Evolutionary conservation across 768 basidiomycete species (phyloP).

Genomic region (Mycena olivaceomarginata): DNA sequence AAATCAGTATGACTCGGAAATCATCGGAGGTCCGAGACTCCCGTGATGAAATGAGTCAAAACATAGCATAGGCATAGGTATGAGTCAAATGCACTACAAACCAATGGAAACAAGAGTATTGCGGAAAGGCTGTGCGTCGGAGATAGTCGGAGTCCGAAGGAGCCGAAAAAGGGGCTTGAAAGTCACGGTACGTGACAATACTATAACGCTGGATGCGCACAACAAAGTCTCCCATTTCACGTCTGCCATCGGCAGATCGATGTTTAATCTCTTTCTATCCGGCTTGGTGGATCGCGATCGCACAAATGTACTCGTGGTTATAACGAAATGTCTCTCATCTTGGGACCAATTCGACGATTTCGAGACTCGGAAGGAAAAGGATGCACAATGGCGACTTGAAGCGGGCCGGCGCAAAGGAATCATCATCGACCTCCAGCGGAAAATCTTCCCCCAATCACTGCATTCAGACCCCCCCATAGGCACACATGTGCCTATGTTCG

Average conservation of each 20-base stretch:
- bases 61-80: no score
- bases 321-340: slow-evolving; percentile 21
- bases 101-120: no score
- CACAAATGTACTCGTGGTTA: background rate
- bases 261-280: background rate
- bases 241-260: slow-evolving; percentile 15
- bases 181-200: no score
- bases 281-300: slow-evolving; percentile 1
- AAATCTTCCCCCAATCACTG: slow-evolving; percentile 17
- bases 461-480: no score
- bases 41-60: no score
- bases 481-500: no score
- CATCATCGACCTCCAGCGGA: slow-evolving; percentile 23
- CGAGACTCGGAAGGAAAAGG: slow-evolving; percentile 2
- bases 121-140: no score
- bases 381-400: slow-evolving; percentile 18
- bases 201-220: slow-evolving; percentile 13
- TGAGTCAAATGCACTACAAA: no score
- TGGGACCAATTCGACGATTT: slow-evolving; percentile 12
- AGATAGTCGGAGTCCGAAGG: no score
- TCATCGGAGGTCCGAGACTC: no score
- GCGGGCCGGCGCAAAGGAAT: slow-evolving; percentile 17
- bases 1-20: no score
- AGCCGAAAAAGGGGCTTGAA: no score
- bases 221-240: slow-evolving; percentile 5